A percentile compares a stretch with the other conserved stretches of the same genome.
Evolutionary conservation across 805 yeast genomes (phyloP).

Genomic region (Candida ficus): DNA sequence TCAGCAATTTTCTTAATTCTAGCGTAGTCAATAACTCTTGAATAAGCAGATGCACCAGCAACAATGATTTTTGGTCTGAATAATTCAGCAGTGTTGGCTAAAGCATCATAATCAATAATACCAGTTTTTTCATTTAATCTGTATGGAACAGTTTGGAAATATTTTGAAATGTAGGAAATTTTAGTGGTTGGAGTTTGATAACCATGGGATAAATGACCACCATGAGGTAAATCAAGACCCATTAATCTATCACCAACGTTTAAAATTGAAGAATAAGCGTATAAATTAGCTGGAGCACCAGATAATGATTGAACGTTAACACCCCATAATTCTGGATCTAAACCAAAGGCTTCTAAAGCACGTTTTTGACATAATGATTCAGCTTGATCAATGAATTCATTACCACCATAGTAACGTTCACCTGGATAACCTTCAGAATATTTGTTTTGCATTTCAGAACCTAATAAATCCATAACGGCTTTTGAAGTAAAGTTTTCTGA

Average conservation of each 20-base stretch:
- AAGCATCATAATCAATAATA: slow-evolving; percentile 90
- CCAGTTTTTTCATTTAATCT: slow-evolving; percentile 91
- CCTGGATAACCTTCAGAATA: slow-evolving; percentile 99
- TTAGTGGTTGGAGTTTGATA: slow-evolving; percentile 92
- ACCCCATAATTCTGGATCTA: slow-evolving; percentile 86
- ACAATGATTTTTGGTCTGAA: slow-evolving; percentile 96
- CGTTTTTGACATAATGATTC: slow-evolving; percentile 87
- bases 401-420: slow-evolving; percentile 97
- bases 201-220: slow-evolving; percentile 97
- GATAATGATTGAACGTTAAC: slow-evolving; percentile 94
- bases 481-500: slow-evolving; percentile 96
- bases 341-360: slow-evolving; percentile 77
- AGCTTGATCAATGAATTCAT: slow-evolving; percentile 87
- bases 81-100: slow-evolving; percentile 83
- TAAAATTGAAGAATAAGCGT: slow-evolving; percentile 84
- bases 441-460: slow-evolving; percentile 97
- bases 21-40: slow-evolving; percentile 93
- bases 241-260: slow-evolving; percentile 88
- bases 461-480: slow-evolving; percentile 93
- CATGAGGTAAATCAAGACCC: slow-evolving; percentile 98
- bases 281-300: slow-evolving; percentile 96
- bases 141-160: slow-evolving; percentile 98
- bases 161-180: slow-evolving; percentile 93
- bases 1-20: slow-evolving; percentile 96
- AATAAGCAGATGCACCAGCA: slow-evolving; percentile 98